These are phyloP conservation scores for Oidium heveae DNA, from an alignment of 2,329 filamentous ascomycete genomes.

Conservation along the genomic window DNA sequence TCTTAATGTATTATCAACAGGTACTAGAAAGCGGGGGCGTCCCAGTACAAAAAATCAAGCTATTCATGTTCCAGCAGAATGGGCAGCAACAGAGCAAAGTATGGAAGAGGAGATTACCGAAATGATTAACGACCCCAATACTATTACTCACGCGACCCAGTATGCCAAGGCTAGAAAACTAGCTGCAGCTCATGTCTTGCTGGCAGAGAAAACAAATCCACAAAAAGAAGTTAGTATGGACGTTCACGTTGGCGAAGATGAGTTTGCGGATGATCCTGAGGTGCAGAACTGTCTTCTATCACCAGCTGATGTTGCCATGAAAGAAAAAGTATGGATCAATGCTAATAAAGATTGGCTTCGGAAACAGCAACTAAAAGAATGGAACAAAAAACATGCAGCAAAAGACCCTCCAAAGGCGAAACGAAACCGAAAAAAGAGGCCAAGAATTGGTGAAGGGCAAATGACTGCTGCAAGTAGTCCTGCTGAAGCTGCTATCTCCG, in stretches of 20 bases:
- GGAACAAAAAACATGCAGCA: constrained; percentile 40
- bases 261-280: constrained; percentile 78
- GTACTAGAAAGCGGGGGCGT: neutral
- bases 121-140: constrained; percentile 37
- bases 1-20: neutral
- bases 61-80: constrained; percentile 22
- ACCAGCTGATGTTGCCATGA: constrained; percentile 50
- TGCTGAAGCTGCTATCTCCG: constrained; percentile 41
- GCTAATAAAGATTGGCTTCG: constrained; percentile 88
- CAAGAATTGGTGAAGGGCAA: constrained; percentile 38
- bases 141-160: constrained; percentile 27
- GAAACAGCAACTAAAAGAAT: constrained; percentile 35
- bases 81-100: constrained; percentile 33
- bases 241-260: constrained; percentile 46
- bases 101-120: constrained; percentile 47
- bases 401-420: constrained; percentile 28
- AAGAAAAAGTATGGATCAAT: constrained; percentile 83
- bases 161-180: constrained; percentile 32
- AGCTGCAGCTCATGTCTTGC: constrained; percentile 26
- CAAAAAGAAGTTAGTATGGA: constrained; percentile 27
- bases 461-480: constrained; percentile 40
- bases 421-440: constrained; percentile 28
- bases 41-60: constrained; percentile 12
- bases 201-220: constrained; percentile 23
- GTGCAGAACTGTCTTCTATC: constrained; percentile 56